Evolutionary conservation across 257 asterid genomes (phyloP).

Genomic region (Catharanthus roseus): DNA sequence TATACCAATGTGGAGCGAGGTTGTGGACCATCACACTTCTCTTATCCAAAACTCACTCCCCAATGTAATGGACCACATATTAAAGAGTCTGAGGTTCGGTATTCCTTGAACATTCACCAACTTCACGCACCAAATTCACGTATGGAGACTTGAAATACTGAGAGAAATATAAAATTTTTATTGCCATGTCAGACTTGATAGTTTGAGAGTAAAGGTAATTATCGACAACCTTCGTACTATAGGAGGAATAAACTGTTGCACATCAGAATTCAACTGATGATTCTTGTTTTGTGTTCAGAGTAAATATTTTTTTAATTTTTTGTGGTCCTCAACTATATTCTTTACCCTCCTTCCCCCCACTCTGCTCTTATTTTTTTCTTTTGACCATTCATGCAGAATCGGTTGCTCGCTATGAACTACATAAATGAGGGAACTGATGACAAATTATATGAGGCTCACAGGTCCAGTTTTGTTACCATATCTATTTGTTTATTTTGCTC

Average conservation of each 20-base stretch:
- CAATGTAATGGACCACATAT: neutral
- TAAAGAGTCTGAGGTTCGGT: neutral
- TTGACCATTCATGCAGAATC: conserved; percentile 61
- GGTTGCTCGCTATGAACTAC: conserved; percentile 99
- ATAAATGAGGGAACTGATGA: conserved; percentile 85
- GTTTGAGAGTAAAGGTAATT: neutral
- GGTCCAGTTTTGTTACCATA: conserved; percentile 41
- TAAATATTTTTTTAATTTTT: neutral
- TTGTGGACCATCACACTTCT: neutral
- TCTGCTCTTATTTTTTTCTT: neutral
- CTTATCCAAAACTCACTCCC: neutral
- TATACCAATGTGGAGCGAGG: no score
- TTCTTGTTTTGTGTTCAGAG: neutral
- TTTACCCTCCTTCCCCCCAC: neutral
- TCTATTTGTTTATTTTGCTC: conserved; percentile 14
- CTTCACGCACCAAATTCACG: neutral
- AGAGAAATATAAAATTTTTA: neutral
- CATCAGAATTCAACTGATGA: neutral
- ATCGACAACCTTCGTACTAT: neutral
- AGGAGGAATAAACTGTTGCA: neutral
- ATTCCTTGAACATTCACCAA: neutral
- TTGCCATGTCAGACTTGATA: neutral
- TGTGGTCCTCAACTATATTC: neutral
- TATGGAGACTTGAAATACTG: neutral
- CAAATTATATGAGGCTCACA: conserved; percentile 83